A percentile compares a stretch with the other conserved stretches of the same genome.
phyloP scores from a whole-genome alignment of 768 basidiomycete species.

The Atractiella rhizophila region DNA sequence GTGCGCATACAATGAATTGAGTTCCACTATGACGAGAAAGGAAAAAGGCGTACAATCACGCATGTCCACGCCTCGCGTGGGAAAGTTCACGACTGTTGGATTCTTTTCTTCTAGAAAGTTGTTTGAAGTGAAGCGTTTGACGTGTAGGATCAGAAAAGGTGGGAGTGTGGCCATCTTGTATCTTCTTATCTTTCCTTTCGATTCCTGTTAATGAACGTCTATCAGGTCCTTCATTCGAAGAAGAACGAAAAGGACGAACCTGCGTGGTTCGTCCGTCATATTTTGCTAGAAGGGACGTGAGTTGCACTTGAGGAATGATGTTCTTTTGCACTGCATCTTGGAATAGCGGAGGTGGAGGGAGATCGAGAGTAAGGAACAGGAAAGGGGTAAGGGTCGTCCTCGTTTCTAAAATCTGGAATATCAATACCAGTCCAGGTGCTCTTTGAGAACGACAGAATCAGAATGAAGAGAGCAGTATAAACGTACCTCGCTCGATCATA shows the following conservation, averaged over 20 bases:
- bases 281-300: constrained; percentile 69
- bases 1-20: not conserved
- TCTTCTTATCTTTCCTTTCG: constrained; percentile 51
- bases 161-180: constrained; percentile 78
- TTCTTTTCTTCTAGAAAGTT: constrained; percentile 95
- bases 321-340: constrained; percentile 92
- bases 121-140: constrained; percentile 91
- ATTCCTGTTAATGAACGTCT: too few relatives aligned
- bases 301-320: constrained; percentile 90
- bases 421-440: too few relatives aligned
- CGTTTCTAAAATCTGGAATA: too few relatives aligned
- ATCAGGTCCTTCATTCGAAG: constrained; percentile 28
- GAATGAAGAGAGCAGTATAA: not conserved
- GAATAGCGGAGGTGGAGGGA: constrained; percentile 91
- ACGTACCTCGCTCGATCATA: constrained; percentile 72
- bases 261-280: constrained; percentile 80
- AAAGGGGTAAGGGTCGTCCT: constrained; percentile 68
- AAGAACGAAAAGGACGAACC: too few relatives aligned
- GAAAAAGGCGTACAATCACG: constrained; percentile 38
- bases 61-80: constrained; percentile 75
- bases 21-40: not conserved
- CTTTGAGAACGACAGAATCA: not conserved
- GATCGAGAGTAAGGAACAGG: constrained; percentile 80
- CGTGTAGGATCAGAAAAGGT: constrained; percentile 75
- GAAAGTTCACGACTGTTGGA: constrained; percentile 94